Conservation (phyloP, 768 basidiomycete genomes). For the Leucogyrophana mollusca region DNA sequence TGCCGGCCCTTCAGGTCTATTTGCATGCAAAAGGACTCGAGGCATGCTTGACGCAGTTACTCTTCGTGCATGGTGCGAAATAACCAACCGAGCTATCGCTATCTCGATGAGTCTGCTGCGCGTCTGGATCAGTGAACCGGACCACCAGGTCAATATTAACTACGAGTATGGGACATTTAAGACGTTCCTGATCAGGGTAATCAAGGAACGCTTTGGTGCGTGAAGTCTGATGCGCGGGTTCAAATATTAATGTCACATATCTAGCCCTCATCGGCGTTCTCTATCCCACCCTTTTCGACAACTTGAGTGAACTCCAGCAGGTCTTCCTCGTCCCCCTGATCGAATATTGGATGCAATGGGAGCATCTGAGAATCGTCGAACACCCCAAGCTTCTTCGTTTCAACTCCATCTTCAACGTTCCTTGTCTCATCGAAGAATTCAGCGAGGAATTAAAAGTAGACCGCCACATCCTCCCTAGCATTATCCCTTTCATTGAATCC, state of each 20-base stretch:
- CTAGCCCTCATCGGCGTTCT: neutral
- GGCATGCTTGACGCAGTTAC: neutral
- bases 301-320: neutral
- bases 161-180: neutral
- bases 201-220: neutral
- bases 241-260: neutral
- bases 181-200: neutral
- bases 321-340: neutral
- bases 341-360: neutral
- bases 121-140: neutral
- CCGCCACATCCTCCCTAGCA: neutral
- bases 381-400: neutral
- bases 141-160: neutral
- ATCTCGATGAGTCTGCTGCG: neutral
- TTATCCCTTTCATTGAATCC: neutral
- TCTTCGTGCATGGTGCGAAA: neutral
- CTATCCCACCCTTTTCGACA: neutral
- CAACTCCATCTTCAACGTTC: neutral
- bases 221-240: neutral
- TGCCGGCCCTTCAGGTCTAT: neutral
- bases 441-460: neutral
- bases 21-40: neutral
- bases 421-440: neutral
- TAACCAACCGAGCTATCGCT: neutral
- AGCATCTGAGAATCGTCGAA: neutral